Evolutionary conservation across 768 basidiomycete genomes (phyloP).

Genomic region (Xerocomellus chrysenteron): DNA sequence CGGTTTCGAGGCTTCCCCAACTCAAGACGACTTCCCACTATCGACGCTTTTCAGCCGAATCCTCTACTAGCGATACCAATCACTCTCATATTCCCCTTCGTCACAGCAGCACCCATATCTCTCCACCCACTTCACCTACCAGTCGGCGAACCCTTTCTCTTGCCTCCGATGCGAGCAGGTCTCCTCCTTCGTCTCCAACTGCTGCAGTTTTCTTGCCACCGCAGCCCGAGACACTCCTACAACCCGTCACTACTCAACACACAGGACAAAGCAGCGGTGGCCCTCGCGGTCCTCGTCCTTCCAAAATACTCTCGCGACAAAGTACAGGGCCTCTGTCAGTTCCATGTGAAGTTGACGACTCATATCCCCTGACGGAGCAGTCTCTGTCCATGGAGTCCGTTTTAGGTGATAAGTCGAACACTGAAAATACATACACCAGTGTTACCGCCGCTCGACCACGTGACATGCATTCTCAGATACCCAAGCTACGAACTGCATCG

Average conservation of each 20-base stretch:
- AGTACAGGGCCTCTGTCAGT: slow-evolving; percentile 22
- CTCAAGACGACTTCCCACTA: slow-evolving; percentile 21
- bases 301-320: slow-evolving; percentile 33
- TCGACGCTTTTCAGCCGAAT: slow-evolving; percentile 27
- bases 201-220: not conserved
- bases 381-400: not conserved
- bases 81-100: slow-evolving; percentile 16
- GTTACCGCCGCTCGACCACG: slow-evolving; percentile 2
- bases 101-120: slow-evolving; percentile 10
- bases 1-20: slow-evolving; percentile 33
- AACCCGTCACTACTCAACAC: slow-evolving; percentile 2
- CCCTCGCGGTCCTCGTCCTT: slow-evolving; percentile 44
- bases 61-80: slow-evolving; percentile 25
- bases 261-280: slow-evolving; percentile 34
- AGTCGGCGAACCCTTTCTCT: slow-evolving; percentile 13
- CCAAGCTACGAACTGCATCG: slow-evolving; percentile 28
- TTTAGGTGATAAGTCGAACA: slow-evolving; percentile 19
- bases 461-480: slow-evolving; percentile 28
- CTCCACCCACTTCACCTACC: slow-evolving; percentile 12
- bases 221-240: not conserved
- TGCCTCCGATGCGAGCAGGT: slow-evolving; percentile 13
- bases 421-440: not conserved
- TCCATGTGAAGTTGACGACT: slow-evolving; percentile 1
- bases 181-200: slow-evolving; percentile 7
- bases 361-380: not conserved